A percentile compares a stretch with the other conserved stretches of the same genome.
These are phyloP conservation scores for Daldinia caldariorum DNA, from an alignment of 495 filamentous ascomycete genomes.

Conservation along the genomic window DNA sequence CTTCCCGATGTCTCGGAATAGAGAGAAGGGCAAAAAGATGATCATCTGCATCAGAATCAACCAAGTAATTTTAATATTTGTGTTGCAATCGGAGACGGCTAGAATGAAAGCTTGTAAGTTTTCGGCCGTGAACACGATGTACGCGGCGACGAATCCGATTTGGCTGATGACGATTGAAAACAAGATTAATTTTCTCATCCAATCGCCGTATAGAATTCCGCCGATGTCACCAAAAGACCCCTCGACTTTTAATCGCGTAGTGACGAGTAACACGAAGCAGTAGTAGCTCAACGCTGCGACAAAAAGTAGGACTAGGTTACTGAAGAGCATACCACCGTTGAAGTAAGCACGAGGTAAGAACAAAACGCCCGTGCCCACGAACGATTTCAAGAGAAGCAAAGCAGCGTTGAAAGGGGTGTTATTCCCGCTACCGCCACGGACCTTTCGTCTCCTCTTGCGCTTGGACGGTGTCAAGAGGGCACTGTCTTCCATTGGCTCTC, in stretches of 20 bases:
- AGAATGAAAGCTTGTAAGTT: slow-evolving; percentile 94
- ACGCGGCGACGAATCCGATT: slow-evolving; percentile 95
- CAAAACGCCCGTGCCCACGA: slow-evolving; percentile 96
- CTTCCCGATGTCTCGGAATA: slow-evolving; percentile 95
- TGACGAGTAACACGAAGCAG: slow-evolving; percentile 92
- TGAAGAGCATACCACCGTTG: slow-evolving; percentile 98
- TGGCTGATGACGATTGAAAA: slow-evolving; percentile 92
- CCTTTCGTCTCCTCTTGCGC: slow-evolving; percentile 75
- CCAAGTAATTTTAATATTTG: slow-evolving; percentile 81
- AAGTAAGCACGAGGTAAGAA: slow-evolving; percentile 92
- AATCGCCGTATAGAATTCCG: slow-evolving; percentile 86
- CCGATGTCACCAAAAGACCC: slow-evolving; percentile 97
- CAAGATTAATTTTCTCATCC: slow-evolving; percentile 88
- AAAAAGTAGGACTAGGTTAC: slow-evolving; percentile 83
- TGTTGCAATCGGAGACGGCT: slow-evolving; percentile 81
- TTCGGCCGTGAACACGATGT: slow-evolving; percentile 96
- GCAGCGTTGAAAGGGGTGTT: slow-evolving; percentile 78
- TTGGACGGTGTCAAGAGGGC: slow-evolving; percentile 78
- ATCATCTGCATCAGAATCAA: slow-evolving; percentile 93
- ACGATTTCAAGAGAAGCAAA: slow-evolving; percentile 90
- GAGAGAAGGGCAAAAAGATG: slow-evolving; percentile 89
- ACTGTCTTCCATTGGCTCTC: slow-evolving; percentile 81
- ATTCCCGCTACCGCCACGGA: slow-evolving; percentile 73
- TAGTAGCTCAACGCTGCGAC: slow-evolving; percentile 91
- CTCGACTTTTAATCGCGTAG: slow-evolving; percentile 81